Evolutionary conservation across 805 yeast species (phyloP).

Genomic region (Saccharomycopsis guyanensis): DNA sequence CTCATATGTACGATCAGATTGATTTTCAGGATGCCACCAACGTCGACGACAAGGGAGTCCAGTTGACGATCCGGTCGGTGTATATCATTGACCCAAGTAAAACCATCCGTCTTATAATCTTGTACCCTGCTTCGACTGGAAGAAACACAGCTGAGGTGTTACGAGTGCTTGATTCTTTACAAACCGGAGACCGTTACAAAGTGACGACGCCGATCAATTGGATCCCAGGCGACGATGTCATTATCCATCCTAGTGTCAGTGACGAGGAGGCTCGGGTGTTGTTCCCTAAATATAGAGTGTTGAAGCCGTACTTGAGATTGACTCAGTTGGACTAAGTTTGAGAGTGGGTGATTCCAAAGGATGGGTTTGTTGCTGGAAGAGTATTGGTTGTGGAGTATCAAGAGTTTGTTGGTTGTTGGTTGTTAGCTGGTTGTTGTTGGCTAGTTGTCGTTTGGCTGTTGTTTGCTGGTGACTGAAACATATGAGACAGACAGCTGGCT

Average conservation of each 20-base stretch:
- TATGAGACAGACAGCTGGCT: too few relatives aligned
- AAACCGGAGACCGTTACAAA: constrained; percentile 52
- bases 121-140: constrained; percentile 71
- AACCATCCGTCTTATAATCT: constrained; percentile 51
- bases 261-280: constrained; percentile 51
- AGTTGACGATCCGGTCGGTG: constrained; percentile 64
- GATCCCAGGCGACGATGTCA: constrained; percentile 68
- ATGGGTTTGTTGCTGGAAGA: too few relatives aligned
- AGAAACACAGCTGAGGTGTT: constrained; percentile 70
- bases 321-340: constrained; percentile 29
- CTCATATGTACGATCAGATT: constrained; percentile 59
- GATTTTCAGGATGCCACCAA: constrained; percentile 63
- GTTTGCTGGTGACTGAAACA: too few relatives aligned
- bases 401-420: too few relatives aligned
- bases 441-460: too few relatives aligned
- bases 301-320: constrained; percentile 59
- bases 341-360: too few relatives aligned
- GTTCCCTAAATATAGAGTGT: constrained; percentile 53
- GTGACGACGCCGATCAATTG: constrained; percentile 67
- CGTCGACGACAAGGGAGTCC: constrained; percentile 55
- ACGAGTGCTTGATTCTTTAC: constrained; percentile 64
- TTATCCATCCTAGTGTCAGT: constrained; percentile 58
- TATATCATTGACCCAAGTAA: constrained; percentile 64
- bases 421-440: too few relatives aligned
- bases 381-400: too few relatives aligned